Evolutionary conservation across 176 grass and related monocot species (phyloP).

Genomic region (Oryza coarctata): DNA sequence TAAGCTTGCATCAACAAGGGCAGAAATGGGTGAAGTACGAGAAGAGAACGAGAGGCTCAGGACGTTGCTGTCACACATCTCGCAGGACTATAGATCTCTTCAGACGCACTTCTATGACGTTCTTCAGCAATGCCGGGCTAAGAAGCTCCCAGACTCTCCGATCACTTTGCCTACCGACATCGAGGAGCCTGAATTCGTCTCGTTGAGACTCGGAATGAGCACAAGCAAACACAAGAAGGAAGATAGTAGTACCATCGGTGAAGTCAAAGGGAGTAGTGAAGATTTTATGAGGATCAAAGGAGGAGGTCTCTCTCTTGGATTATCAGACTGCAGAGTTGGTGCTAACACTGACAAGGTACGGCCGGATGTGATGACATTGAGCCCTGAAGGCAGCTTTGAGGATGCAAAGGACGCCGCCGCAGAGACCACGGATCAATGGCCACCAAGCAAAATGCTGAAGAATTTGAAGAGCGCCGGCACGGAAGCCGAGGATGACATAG

Average conservation of each 20-base stretch:
- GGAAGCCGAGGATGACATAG: slow-evolving; percentile 44
- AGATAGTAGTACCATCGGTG: slow-evolving; percentile 12
- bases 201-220: slow-evolving; percentile 52
- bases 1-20: slow-evolving; percentile 59
- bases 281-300: slow-evolving; percentile 27
- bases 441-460: slow-evolving; percentile 48
- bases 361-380: slow-evolving; percentile 39
- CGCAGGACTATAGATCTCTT: slow-evolving; percentile 67
- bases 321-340: slow-evolving; percentile 41
- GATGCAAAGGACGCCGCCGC: slow-evolving; percentile 33
- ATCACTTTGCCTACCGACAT: background rate
- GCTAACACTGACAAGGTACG: slow-evolving; percentile 25
- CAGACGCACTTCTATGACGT: slow-evolving; percentile 52
- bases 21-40: slow-evolving; percentile 71
- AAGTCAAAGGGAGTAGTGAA: slow-evolving; percentile 24
- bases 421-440: slow-evolving; percentile 42
- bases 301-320: slow-evolving; percentile 51
- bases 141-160: slow-evolving; percentile 11
- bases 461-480: background rate
- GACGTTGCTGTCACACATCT: slow-evolving; percentile 45
- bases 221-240: slow-evolving; percentile 39
- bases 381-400: slow-evolving; percentile 60
- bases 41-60: slow-evolving; percentile 89
- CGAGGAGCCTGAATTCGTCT: slow-evolving; percentile 50
- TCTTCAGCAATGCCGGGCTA: slow-evolving; percentile 37